phyloP scores from a whole-genome alignment of 2,329 filamentous ascomycete species.

The Coniella lustricola region DNA sequence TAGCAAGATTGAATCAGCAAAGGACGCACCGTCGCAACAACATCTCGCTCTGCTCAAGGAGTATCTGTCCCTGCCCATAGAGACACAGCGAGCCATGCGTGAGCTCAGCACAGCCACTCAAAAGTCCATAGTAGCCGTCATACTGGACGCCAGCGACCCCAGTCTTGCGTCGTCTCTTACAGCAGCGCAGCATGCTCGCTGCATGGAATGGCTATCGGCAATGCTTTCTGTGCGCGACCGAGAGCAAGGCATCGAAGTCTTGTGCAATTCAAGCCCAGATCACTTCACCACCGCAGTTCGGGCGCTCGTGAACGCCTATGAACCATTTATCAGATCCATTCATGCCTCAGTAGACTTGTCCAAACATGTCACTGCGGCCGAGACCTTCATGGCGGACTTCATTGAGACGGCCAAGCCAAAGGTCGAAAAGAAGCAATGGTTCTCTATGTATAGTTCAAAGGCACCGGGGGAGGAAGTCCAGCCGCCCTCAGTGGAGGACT shows the following conservation, averaged over 20 bases:
- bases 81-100: constrained; percentile 53
- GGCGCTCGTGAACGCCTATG: constrained; percentile 60
- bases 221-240: constrained; percentile 67
- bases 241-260: constrained; percentile 57
- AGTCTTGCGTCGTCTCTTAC: constrained; percentile 40
- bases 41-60: constrained; percentile 54
- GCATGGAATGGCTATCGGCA: constrained; percentile 63
- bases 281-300: constrained; percentile 62
- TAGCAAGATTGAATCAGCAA: constrained; percentile 57
- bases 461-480: constrained; percentile 27
- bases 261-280: constrained; percentile 65
- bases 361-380: constrained; percentile 58
- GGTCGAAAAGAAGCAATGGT: constrained; percentile 33
- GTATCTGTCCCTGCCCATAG: constrained; percentile 45
- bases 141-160: constrained; percentile 50
- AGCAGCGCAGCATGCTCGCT: constrained; percentile 54
- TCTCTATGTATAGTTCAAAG: constrained; percentile 35
- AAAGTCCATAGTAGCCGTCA: constrained; percentile 58
- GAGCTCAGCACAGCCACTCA: constrained; percentile 41
- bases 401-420: constrained; percentile 51
- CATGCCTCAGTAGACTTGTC: constrained; percentile 67
- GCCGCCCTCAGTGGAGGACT: constrained; percentile 64
- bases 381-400: constrained; percentile 65
- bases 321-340: constrained; percentile 65
- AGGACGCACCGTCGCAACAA: constrained; percentile 50